A percentile compares a stretch with the other conserved stretches of the same genome.
Evolutionary conservation across 768 basidiomycete species (phyloP).

Genomic region (Porphyrellus cyaneotinctus): DNA sequence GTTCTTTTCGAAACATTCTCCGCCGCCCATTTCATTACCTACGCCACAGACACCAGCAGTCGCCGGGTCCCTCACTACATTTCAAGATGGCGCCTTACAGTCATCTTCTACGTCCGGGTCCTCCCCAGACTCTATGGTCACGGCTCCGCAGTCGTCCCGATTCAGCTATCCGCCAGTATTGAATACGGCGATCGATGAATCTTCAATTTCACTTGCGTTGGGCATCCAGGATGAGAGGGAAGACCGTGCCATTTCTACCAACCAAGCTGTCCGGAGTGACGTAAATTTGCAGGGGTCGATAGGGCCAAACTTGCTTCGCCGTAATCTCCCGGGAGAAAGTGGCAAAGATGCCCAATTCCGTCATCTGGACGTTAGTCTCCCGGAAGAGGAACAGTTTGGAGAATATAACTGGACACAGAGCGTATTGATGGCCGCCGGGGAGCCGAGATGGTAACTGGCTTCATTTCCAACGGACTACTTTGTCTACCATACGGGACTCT

Average conservation of each 20-base stretch:
- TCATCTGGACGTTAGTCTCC: slow-evolving; percentile 26
- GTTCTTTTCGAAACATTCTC: slow-evolving; percentile 62
- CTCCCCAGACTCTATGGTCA: slow-evolving; percentile 46
- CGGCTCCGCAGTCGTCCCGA: slow-evolving; percentile 51
- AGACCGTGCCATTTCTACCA: slow-evolving; percentile 6
- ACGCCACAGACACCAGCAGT: slow-evolving; percentile 25
- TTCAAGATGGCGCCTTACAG: slow-evolving; percentile 18
- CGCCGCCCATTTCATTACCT: slow-evolving; percentile 41
- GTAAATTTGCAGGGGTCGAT: slow-evolving; percentile 22
- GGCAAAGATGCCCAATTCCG: slow-evolving; percentile 21
- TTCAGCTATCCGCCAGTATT: slow-evolving; percentile 52
- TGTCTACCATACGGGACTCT: slow-evolving; percentile 17
- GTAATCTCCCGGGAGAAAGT: slow-evolving; percentile 19
- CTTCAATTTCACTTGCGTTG: slow-evolving; percentile 40
- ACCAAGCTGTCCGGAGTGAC: slow-evolving; percentile 6
- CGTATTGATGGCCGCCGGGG: slow-evolving; percentile 68
- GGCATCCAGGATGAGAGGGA: slow-evolving; percentile 31
- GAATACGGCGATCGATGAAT: slow-evolving; percentile 59
- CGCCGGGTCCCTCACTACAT: slow-evolving; percentile 6
- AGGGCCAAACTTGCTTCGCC: background rate
- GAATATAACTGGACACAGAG: slow-evolving; percentile 71
- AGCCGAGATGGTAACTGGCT: slow-evolving; percentile 31
- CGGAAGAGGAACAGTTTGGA: slow-evolving; percentile 38
- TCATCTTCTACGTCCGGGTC: slow-evolving; percentile 32
- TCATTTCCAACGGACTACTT: slow-evolving; percentile 12